Conservation (phyloP, 2,329 filamentous ascomycete genomes). For the Aspergillus ochraceoroseus region DNA sequence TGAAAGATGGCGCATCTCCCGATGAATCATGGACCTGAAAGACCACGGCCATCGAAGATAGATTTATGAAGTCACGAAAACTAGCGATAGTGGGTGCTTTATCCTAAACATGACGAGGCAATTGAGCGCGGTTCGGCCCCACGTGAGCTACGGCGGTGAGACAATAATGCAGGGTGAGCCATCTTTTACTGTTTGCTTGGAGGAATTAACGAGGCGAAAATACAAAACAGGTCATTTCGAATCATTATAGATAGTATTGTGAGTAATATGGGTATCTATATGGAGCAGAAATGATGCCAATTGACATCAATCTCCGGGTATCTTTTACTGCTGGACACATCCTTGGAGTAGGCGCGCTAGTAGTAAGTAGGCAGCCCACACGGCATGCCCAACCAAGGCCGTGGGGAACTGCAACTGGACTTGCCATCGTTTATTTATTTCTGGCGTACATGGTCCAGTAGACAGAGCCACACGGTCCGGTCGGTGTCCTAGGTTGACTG, state of each 20-base stretch:
- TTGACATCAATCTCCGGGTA: conserved; percentile 3
- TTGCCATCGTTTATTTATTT: not conserved
- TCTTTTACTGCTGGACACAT: conserved; percentile 11
- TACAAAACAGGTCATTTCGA: not conserved
- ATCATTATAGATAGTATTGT: conserved; percentile 1
- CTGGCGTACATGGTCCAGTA: conserved; percentile 10
- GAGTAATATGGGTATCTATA: conserved; percentile 23
- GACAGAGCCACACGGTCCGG: conserved; percentile 4
- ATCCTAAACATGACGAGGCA: conserved; percentile 7
- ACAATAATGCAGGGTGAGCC: not conserved
- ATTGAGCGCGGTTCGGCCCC: conserved; percentile 17
- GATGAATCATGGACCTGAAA: conserved; percentile 9
- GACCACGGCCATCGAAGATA: conserved; percentile 5
- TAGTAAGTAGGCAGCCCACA: conserved; percentile 6
- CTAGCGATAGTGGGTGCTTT: not conserved
- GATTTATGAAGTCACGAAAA: not conserved
- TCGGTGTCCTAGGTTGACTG: conserved; percentile 3
- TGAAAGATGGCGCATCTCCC: conserved; percentile 16
- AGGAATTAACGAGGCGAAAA: not conserved
- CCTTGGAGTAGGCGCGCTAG: conserved; percentile 3
- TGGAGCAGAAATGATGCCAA: conserved; percentile 8
- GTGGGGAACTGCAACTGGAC: conserved; percentile 15
- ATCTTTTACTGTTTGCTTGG: conserved; percentile 3
- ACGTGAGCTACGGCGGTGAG: conserved; percentile 24
- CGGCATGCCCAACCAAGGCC: conserved; percentile 14